Percentiles rank a stretch among this genome's conserved stretches.
phyloP scores from a whole-genome alignment of 176 grass and related monocot genomes.

The Bonia amplexicaulis region DNA sequence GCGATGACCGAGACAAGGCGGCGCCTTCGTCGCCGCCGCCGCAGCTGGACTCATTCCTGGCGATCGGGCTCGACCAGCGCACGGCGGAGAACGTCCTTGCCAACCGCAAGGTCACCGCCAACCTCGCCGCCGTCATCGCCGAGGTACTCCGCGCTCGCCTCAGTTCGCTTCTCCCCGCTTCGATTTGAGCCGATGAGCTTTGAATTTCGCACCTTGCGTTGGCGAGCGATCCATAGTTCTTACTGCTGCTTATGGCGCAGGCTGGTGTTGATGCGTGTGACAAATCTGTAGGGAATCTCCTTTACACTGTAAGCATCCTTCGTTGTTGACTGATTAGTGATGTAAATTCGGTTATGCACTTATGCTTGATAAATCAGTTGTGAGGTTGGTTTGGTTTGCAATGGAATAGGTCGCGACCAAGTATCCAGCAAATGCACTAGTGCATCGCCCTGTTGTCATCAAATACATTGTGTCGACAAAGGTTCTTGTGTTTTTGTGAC shows the following conservation, averaged over 20 bases:
- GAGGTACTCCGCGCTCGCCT: conserved; percentile 17
- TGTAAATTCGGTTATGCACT: not conserved
- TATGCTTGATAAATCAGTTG: not conserved
- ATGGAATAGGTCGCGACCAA: conserved; percentile 49
- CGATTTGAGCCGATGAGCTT: not conserved
- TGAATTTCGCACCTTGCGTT: not conserved
- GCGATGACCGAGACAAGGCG: not conserved
- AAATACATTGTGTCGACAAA: conserved; percentile 45
- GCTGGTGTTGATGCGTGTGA: conserved; percentile 3
- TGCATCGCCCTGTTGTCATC: conserved; percentile 45
- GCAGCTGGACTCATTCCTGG: conserved; percentile 37
- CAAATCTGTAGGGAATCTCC: not conserved
- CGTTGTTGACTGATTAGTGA: not conserved
- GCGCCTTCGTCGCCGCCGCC: not conserved
- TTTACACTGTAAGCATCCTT: conserved; percentile 34
- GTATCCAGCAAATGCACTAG: conserved; percentile 37
- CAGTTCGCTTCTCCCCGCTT: not conserved
- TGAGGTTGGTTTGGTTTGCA: not conserved
- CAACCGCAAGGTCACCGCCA: conserved; percentile 57
- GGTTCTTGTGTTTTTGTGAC: not conserved
- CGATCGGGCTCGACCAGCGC: conserved; percentile 50
- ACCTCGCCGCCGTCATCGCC: conserved; percentile 45
- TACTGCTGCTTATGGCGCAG: not conserved
- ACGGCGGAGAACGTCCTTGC: conserved; percentile 56
- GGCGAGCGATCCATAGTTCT: not conserved